Evolutionary conservation across 2,329 filamentous ascomycete genomes (phyloP).

Genomic region (Xylaria sp.): DNA sequence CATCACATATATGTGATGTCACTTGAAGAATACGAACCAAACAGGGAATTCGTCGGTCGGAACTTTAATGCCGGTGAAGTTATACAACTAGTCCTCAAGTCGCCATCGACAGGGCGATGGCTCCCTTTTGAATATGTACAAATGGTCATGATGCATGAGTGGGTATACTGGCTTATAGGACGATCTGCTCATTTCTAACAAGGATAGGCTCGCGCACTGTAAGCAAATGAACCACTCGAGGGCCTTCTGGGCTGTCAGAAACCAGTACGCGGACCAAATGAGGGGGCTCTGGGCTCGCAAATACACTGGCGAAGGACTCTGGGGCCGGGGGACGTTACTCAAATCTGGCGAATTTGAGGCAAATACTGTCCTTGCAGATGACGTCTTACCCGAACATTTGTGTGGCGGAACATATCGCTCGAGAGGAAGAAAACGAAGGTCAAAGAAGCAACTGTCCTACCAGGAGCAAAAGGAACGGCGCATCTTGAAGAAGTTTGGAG

Average conservation of each 20-base stretch:
- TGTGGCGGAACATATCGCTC: constrained; percentile 84
- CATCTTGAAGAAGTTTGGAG: constrained; percentile 81
- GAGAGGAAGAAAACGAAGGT: constrained; percentile 65
- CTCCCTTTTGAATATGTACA: constrained; percentile 85
- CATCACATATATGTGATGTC: constrained; percentile 72
- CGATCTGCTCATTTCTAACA: not conserved
- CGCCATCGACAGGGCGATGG: constrained; percentile 72
- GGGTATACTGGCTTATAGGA: constrained; percentile 30
- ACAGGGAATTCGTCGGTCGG: constrained; percentile 83
- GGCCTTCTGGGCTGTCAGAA: constrained; percentile 82
- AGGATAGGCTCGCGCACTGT: constrained; percentile 76
- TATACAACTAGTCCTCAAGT: constrained; percentile 83
- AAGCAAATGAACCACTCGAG: constrained; percentile 91
- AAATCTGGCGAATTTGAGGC: constrained; percentile 68
- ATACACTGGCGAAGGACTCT: constrained; percentile 85
- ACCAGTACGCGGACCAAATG: constrained; percentile 77
- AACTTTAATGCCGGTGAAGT: constrained; percentile 93
- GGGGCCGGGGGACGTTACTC: constrained; percentile 76
- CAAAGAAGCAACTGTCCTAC: constrained; percentile 66
- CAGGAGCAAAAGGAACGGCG: constrained; percentile 77
- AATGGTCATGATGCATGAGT: constrained; percentile 95
- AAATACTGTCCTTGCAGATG: constrained; percentile 62
- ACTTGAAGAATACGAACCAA: constrained; percentile 84
- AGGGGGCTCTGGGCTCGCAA: constrained; percentile 72
- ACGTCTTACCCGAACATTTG: constrained; percentile 73